Base-by-base conservation (phyloP, 805 yeast genomes). In the Henningerozyma blattae region DNA sequence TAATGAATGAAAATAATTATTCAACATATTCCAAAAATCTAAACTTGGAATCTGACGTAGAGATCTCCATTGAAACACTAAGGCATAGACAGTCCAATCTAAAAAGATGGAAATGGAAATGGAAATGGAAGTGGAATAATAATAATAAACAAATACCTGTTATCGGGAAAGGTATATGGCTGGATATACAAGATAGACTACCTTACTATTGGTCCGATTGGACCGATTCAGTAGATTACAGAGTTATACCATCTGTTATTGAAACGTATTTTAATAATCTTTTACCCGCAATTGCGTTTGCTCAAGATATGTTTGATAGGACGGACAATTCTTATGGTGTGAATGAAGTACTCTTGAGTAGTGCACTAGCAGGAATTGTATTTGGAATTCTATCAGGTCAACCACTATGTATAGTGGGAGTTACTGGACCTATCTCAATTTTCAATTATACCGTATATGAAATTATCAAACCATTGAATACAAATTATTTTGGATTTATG, bases 301-400 rank as follows among this genome's bases (percentile, higher is more conserved):
- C 96, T 0, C 95, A 85, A 50, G 97, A 89, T 52, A 81, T 89
- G 95, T 87, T 86, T 56, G 95, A 87, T 54, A 77, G 84, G 40
- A 89, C 98, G 0, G 60, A 80, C 32, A 75, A 81, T 43, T 68
- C 87, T 10, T 89, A 85, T 48, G 98, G 98, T 3, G 80, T 91
- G 4, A 91, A 89, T 50, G 98, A 89, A 50, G 80, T 89, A 3
- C 63, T 89, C 17, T 49, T 91, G 50, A 67, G 91, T 5, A 75
- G 87, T 22, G 95, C 95, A 0, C 56, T 91, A 52, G 96, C 84
- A 0, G 96, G 97, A 0, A 68, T 87, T 4, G 75, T 83, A 2
- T 89, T 91, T 61, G 95, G 97, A 0, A 44, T 82, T 5, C 63
- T 87, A 36, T 67, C 81, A 0, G 97, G 96, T 0, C 95, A 87